These are phyloP conservation scores for Podospora pseudocomata DNA, from an alignment of 495 filamentous ascomycete species.

Conservation along the genomic window DNA sequence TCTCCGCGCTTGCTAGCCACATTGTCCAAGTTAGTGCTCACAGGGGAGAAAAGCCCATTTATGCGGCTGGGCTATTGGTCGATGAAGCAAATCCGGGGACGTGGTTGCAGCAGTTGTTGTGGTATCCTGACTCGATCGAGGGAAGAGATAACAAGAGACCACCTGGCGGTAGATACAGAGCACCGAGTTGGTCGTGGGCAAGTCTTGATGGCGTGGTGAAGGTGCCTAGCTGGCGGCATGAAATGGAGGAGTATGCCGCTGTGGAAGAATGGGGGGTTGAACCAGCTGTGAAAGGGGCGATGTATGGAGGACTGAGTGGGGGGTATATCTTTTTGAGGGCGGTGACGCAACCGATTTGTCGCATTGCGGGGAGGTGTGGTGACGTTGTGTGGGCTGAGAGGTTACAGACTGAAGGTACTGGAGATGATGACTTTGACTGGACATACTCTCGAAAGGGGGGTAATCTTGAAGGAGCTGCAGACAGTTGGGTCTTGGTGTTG, in stretches of 20 bases:
- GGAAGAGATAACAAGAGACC: not conserved
- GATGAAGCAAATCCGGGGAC: slow-evolving; percentile 2
- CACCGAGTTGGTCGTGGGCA: not conserved
- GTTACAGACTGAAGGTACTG: not conserved
- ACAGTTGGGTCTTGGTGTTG: not conserved
- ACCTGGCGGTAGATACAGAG: not conserved
- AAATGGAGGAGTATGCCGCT: not conserved
- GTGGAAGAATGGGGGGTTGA: not conserved
- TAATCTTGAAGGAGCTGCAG: not conserved
- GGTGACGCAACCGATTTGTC: not conserved
- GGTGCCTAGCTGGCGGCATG: not conserved
- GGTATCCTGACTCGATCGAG: not conserved
- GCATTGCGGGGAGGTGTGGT: not conserved
- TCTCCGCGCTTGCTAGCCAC: slow-evolving; percentile 8
- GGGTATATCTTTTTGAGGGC: not conserved
- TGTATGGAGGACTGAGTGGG: not conserved
- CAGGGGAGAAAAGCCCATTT: slow-evolving; percentile 8
- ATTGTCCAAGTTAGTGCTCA: not conserved
- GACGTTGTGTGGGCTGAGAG: not conserved
- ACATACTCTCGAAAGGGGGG: not conserved
- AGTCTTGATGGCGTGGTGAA: not conserved
- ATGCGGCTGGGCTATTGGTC: slow-evolving; percentile 9
- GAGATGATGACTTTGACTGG: not conserved
- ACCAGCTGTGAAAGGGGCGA: not conserved
- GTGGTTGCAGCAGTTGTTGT: slow-evolving; percentile 12